Percentiles rank a stretch among this genome's conserved stretches.
phyloP scores from a whole-genome alignment of 2,329 filamentous ascomycete species.

The Pseudogymnoascus verrucosus region DNA sequence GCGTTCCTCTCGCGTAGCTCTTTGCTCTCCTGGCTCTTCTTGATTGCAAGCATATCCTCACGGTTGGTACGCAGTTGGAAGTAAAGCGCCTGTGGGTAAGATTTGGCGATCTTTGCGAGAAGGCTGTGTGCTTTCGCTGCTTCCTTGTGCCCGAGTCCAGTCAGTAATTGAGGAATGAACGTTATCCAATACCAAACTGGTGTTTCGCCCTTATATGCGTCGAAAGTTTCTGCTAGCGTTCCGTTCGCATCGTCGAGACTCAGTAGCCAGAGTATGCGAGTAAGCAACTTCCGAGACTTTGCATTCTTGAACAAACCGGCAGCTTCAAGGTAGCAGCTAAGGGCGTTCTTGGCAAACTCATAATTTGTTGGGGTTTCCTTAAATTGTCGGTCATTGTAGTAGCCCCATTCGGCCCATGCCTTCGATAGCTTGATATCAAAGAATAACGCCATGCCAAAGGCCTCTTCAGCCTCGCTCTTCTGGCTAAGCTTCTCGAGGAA shows the following conservation, averaged over 20 bases:
- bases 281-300: constrained; percentile 89
- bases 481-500: constrained; percentile 91
- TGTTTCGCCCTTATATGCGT: constrained; percentile 94
- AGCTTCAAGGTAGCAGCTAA: constrained; percentile 94
- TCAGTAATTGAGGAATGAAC: constrained; percentile 92
- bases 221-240: constrained; percentile 75
- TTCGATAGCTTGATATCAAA: constrained; percentile 94
- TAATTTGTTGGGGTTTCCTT: constrained; percentile 81
- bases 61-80: constrained; percentile 89
- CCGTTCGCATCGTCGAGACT: constrained; percentile 87
- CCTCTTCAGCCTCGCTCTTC: constrained; percentile 83
- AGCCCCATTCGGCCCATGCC: constrained; percentile 98
- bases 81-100: constrained; percentile 91
- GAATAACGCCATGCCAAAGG: constrained; percentile 90
- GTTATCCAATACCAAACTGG: constrained; percentile 99
- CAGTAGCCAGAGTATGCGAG: constrained; percentile 88
- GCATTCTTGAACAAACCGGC: constrained; percentile 95
- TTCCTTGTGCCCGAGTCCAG: constrained; percentile 85
- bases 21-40: constrained; percentile 77
- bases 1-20: constrained; percentile 39
- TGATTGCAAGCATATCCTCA: constrained; percentile 88
- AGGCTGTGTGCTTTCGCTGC: constrained; percentile 79
- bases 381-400: constrained; percentile 95
- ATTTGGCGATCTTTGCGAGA: constrained; percentile 86
- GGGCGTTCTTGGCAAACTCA: constrained; percentile 77